Base-by-base conservation (phyloP, 2,329 filamentous ascomycete species). In the Fusarium sp. region DNA sequence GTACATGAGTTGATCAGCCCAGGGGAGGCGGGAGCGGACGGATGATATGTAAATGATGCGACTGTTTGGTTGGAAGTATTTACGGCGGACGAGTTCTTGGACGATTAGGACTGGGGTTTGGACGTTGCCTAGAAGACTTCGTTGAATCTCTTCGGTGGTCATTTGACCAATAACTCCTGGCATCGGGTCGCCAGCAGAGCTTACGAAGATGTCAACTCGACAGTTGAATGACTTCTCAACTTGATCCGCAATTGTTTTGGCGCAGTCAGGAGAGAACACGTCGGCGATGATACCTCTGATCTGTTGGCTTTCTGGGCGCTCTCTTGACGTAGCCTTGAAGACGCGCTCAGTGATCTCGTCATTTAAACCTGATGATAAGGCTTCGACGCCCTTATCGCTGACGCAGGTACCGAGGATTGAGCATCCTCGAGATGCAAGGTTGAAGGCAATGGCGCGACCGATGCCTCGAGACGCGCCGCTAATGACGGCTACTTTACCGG, bases 11-110 rank as follows among this genome's bases (percentile, higher is more conserved):
- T 81, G 78, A 2, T 65, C 66, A 7, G 75, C 76, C 79, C 79
- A 81, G 2, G 79, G 79, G 30, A 79, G 78, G 9, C 78, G 74
- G 0, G 78, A 75, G 1, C 79, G 67, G 7, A 81, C 64, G 7
- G 78, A 80, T 1, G 79, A 81, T 37, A 81, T 78, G 42, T 80
- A 81, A 30, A 82, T 73, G 20, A 82, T 80, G 1, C 80, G 75
- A 26, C 78, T 80, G 27, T 78, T 71, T 3, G 64, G 75, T 10
- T 77, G 79, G 37, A 81, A 81, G 54, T 73, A 71, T 7, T 68
- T 74, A 26, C 74, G 60, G 38, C 75, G 76, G 6, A 81, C 77
- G 4, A 82, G 61, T 11, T 80, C 77, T 10, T 82, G 78, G 20
- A 81, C 78, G n/a, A 81, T 78, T 40, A 80, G 57, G 0, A 80